phyloP scores from a whole-genome alignment of 1,284 basidiomycete species.

The Coriolopsis trogii region DNA sequence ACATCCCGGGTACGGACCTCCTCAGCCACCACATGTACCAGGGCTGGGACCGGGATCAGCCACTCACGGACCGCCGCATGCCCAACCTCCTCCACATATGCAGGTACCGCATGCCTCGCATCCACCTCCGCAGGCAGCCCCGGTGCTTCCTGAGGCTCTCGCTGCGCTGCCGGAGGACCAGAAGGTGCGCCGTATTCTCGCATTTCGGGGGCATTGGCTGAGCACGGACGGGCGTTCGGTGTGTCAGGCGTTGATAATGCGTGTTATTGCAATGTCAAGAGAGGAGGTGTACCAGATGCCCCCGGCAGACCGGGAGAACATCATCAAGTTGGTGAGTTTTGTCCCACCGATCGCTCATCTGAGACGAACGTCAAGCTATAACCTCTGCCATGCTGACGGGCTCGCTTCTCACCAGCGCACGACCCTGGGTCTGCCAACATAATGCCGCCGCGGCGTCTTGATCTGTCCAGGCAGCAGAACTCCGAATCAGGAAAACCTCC shows the following conservation, averaged over 20 bases:
- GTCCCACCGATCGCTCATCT: background rate
- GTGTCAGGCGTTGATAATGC: slow-evolving; percentile 70
- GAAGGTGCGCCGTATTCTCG: slow-evolving; percentile 50
- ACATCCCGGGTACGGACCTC: slow-evolving; percentile 10
- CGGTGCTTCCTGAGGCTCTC: slow-evolving; percentile 50
- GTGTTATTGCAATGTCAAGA: slow-evolving; percentile 68
- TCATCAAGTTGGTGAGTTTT: slow-evolving; percentile 66
- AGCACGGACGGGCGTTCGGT: background rate
- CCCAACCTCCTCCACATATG: slow-evolving; percentile 20
- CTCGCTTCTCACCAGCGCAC: slow-evolving; percentile 33
- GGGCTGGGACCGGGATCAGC: background rate
- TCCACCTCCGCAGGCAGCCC: slow-evolving; percentile 21
- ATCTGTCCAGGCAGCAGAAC: no score
- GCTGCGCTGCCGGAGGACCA: slow-evolving; percentile 70
- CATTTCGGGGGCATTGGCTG: background rate
- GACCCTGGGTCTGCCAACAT: slow-evolving; percentile 42
- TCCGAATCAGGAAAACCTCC: no score
- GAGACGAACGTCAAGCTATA: background rate
- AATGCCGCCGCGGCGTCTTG: background rate
- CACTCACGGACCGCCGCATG: slow-evolving; percentile 12
- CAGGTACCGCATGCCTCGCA: slow-evolving; percentile 13
- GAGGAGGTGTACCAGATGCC: slow-evolving; percentile 68
- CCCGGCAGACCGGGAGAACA: slow-evolving; percentile 60
- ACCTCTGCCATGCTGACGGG: no score
- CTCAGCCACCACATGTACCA: slow-evolving; percentile 8